phyloP scores from a whole-genome alignment of 1,284 basidiomycete genomes.

The Microbotryum silenes-acaulis region DNA sequence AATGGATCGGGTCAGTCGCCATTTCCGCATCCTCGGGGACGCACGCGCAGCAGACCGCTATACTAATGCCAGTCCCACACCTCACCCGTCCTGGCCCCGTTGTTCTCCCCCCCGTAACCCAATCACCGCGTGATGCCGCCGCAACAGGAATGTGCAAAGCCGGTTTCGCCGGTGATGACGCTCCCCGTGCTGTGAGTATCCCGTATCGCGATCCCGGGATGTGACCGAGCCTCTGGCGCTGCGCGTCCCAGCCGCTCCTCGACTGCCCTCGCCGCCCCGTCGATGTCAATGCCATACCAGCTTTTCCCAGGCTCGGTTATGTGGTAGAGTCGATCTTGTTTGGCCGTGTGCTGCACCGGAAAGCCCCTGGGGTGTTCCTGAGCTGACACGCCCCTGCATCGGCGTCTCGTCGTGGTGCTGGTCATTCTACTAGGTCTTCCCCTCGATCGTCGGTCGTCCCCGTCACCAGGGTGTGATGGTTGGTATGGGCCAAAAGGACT shows the following conservation, averaged over 20 bases:
- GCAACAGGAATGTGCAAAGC: constrained; percentile 75
- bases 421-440: constrained; percentile 39
- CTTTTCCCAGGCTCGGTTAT: too few species aligned
- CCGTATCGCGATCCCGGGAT: not conserved
- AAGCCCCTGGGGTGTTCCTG: too few species aligned
- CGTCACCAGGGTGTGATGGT: constrained; percentile 89
- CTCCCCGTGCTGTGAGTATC: constrained; percentile 56
- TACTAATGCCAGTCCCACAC: not conserved
- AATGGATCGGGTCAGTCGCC: constrained; percentile 31
- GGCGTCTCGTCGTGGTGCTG: not conserved
- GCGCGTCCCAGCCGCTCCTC: too few species aligned
- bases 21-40: not conserved
- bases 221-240: too few species aligned
- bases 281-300: too few species aligned
- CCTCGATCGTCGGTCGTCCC: constrained; percentile 83
- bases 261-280: too few species aligned
- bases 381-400: not conserved
- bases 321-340: too few species aligned
- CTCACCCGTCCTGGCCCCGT: not conserved
- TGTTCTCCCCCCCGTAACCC: not conserved
- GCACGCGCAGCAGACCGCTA: not conserved
- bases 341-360: too few species aligned
- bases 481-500: constrained; percentile 64
- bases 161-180: constrained; percentile 73
- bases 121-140: constrained; percentile 39